Evolutionary conservation across 768 basidiomycete genomes (phyloP), one percentile per base, ranked within the genome.

Genomic region (Mycena olivaceomarginata): DNA sequence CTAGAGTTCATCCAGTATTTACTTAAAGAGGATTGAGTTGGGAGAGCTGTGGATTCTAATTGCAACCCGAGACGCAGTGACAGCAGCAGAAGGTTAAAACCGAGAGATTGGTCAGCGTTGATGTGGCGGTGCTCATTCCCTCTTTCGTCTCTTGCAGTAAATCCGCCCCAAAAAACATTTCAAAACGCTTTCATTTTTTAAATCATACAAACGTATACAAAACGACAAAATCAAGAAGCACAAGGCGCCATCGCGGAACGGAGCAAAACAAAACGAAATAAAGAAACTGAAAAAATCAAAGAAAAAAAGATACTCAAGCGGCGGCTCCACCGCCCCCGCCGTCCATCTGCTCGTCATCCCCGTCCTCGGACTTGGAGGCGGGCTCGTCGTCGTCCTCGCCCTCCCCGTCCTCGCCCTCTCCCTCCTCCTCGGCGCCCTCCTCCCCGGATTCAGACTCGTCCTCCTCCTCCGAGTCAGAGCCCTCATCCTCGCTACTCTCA

Each of bases 401-500:
- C 4, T 43, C 63, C 3, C 9, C n/a, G 37, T 10, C 60, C 10
- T n/a, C 37, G 1, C 59, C 59, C 31, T 7, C 37, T 0, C 59
- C 59, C 25, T 25, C 25, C 25, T 7, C 59, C 8, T 41, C 62
- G 4, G 18, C 40, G 31, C 31, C 31, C 20, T 8, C 62, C 10
- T 57, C 63, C 37, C 25, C 31, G 57, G 53, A 45, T 65, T 84
- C 85, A 56, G 59, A 60, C 13, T 5, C 63, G 4, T 63, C 62
- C 20, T 82, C 85, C 66, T 87, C 89, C 60, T 85, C 86, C 46
- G 90, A 89, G 53, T 89, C 87, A 63, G 88, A 87, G 15, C 88
- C 86, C 31, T 87, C 88, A 37, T 88, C 87, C 41, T 88, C 88
- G 57, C 86, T 86, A 68, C 90, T 90, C 76, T 94, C 93, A 81